Percentiles rank a stretch among this genome's conserved stretches.
Evolutionary conservation across 495 filamentous ascomycete genomes (phyloP).

Genomic region (Xylaria flabelliformis): DNA sequence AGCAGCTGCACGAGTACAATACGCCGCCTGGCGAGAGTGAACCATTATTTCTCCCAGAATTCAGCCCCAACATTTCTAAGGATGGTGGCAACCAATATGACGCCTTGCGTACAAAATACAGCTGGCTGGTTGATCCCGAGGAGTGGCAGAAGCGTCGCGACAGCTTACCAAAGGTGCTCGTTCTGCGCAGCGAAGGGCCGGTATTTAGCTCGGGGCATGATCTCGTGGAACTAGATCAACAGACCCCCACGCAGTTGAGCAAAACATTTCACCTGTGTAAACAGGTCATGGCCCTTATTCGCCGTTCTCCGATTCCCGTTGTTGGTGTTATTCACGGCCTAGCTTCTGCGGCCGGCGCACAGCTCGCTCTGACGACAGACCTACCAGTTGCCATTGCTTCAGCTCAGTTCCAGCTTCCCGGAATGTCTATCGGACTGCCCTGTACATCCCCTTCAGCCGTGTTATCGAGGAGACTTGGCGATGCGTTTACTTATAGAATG

Average conservation of each 20-base stretch:
- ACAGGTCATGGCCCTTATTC: constrained; percentile 36
- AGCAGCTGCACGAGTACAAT: constrained; percentile 34
- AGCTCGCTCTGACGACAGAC: constrained; percentile 39
- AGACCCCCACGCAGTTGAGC: neutral
- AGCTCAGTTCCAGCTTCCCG: constrained; percentile 32
- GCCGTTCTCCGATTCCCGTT: constrained; percentile 35
- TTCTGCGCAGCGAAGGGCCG: constrained; percentile 32
- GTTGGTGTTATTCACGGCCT: constrained; percentile 34
- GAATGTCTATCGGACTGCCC: constrained; percentile 36
- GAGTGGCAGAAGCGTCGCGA: constrained; percentile 28
- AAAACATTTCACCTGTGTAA: neutral
- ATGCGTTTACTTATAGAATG: constrained; percentile 30
- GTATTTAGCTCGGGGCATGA: constrained; percentile 41
- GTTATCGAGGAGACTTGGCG: constrained; percentile 30
- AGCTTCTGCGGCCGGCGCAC: constrained; percentile 37
- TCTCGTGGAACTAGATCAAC: constrained; percentile 30
- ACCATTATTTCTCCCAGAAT: constrained; percentile 35
- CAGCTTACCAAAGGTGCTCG: constrained; percentile 32
- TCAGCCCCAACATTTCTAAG: constrained; percentile 28
- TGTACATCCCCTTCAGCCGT: constrained; percentile 36
- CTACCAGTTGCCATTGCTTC: constrained; percentile 29
- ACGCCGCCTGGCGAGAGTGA: constrained; percentile 28
- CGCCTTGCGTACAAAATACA: neutral
- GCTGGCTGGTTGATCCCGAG: constrained; percentile 32
- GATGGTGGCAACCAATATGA: neutral